Base-by-base conservation (phyloP, 2,329 filamentous ascomycete genomes). In the Cadophora sp. region DNA sequence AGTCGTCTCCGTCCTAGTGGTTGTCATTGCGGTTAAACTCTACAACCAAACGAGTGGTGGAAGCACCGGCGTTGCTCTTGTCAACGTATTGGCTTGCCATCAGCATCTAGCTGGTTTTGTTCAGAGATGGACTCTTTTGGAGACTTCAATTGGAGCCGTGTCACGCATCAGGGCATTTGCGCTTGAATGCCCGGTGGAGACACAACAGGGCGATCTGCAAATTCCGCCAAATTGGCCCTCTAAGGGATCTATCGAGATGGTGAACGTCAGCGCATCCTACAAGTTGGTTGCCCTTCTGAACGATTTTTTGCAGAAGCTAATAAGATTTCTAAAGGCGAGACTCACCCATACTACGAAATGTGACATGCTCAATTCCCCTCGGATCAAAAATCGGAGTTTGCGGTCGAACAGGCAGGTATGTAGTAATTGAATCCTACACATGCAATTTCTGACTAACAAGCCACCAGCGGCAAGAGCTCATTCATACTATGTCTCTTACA, bases 121-220 rank as follows among this genome's bases (percentile, higher is more conserved):
- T 9, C 55, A 41, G 27, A 81, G 80, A 50, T 89, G 85, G 85
- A 88, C 86, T 0, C 80, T 81, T 48, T 77, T 89, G 16, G 87
- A 89, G 71, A 89, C 85, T 0, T 81, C 82, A 53, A 82, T 89
- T 56, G 86, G 87, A 11, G 85, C 85, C 8, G 81, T 89, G 11
- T 79, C 82, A 2, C 80, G 87, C 33, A 80, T 88, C 67, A 85
- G 84, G 73, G 79, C 80, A 13, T 88, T 87, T 69, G 80, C 79
- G 1, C 78, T 79, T 69, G 78, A 85, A 59, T 75, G 75, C 58
- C 73, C 74, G 8, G 74, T 70, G 2, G 83, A 86, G 69, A 76
- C 79, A n/a, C 55, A 63, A 27, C 24, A 41, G 2, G 64, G 48
- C 8, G 68, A 72, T 36, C 62, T 22, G 14, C 41, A 55, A 8